A percentile compares a stretch with the other conserved stretches of the same genome.
Evolutionary conservation across 2,329 filamentous ascomycete genomes (phyloP).

Genomic region (Aureobasidium melanogenum): DNA sequence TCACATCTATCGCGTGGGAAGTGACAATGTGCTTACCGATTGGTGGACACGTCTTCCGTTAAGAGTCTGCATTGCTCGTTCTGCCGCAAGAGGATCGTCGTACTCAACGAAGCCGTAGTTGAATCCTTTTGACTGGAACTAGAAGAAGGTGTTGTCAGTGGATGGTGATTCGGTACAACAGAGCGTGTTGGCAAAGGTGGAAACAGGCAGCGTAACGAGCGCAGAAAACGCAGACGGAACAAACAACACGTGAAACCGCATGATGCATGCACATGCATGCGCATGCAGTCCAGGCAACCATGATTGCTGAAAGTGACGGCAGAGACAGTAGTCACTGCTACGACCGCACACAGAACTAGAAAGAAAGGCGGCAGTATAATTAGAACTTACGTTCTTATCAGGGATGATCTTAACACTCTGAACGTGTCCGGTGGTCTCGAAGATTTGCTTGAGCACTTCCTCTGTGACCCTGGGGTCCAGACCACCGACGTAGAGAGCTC

Average conservation of each 20-base stretch:
- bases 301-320: conserved; percentile 1
- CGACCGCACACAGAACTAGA: background rate
- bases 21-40: conserved; percentile 53
- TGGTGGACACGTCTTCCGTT: conserved; percentile 95
- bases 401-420: conserved; percentile 99
- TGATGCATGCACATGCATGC: conserved; percentile 10
- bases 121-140: conserved; percentile 77
- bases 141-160: conserved; percentile 13
- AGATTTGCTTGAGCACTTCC: conserved; percentile 93
- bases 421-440: conserved; percentile 96
- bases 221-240: background rate
- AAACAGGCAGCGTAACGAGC: background rate
- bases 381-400: conserved; percentile 85
- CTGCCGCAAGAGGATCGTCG: conserved; percentile 91
- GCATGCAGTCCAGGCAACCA: conserved; percentile 10
- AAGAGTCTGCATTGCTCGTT: conserved; percentile 93
- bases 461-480: conserved; percentile 92
- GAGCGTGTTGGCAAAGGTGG: background rate
- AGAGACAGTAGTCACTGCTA: conserved; percentile 14
- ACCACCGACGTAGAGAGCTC: conserved; percentile 90
- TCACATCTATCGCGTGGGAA: background rate
- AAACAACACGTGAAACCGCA: conserved; percentile 9
- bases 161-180: background rate
- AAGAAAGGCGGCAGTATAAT: conserved; percentile 13
- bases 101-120: conserved; percentile 99